Evolutionary conservation across 441 rosid genomes (phyloP), one percentile per base, ranked within the genome.

Genomic region (Geranium incanum): DNA sequence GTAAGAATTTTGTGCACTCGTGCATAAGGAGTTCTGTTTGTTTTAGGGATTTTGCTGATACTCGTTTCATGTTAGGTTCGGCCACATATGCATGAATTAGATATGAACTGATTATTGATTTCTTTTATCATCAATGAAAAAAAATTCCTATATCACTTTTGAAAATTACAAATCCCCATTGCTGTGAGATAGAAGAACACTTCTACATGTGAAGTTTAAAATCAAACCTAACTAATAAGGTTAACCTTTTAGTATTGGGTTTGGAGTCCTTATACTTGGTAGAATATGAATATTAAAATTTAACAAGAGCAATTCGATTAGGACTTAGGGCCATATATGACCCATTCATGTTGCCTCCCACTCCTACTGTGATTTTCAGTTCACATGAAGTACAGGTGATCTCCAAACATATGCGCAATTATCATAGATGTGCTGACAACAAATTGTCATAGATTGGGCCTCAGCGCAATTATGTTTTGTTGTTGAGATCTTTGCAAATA

Each of bases 1-100:
- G 98, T 28, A 28, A 28, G 33, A 28, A 28, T 28, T 28, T 28
- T 28, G 33, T 28, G 33, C 33, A 28, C 33, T 28, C 52, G 57
- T 38, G 67, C 41, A 23, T 59, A 11, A 68, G 66, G 70, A 8
- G 15, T 70, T 77, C 1, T 70, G 21, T n/a, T 21, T 6, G 23
- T 60, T 21, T 28, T 28, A 28, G 33, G 33, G 33, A 28, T 28
- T 28, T 28, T 28, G 33, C 33, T 28, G 33, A 28, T 28, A 28
- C 33, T 28, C 33, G 65, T 8, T 19, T 60, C 65, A 60, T 33
- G 36, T 21, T 12, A 12, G 55, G 55, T 12, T 28, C 33, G 1
- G 33, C 33, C 33, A 28, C 3, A 28, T 2, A 6, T 12, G 7
- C 64, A 59, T 59, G n/a, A 4, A 48, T 48, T 15, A 48, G 28